Base-by-base conservation (phyloP, 305 asterid species). In the Ajuga reptans region DNA sequence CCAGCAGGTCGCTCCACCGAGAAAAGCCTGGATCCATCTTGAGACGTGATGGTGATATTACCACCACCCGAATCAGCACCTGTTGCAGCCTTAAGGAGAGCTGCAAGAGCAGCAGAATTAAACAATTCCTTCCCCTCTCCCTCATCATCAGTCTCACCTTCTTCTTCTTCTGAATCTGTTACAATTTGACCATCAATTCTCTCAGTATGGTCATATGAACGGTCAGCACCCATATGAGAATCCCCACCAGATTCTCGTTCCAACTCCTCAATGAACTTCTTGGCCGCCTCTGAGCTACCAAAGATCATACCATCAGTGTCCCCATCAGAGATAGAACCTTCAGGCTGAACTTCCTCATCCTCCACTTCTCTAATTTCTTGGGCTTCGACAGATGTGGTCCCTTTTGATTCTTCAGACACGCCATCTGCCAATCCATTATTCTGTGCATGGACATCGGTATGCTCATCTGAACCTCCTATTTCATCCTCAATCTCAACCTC, bases 1-100 rank as follows among this genome's bases (percentile, higher is more conserved):
- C 98, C 98, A 27, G 93, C 96, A n/a, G 98, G 98, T 5, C 95
- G 92, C 82, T 92, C 98, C 18, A 89, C 87, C 2, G 96, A 83
- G 85, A 92, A 92, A 70, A 89, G 96, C 82, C 95, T 85, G n/a
- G 98, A 86, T 39, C 96, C 96, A 64, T 92, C 97, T 78, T 83
- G 96, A 56, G 96, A 84, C 21, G 89, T 84, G 74, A 89, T 83
- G 11, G 89, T 88, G 72, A 89, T 84, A 52, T 71, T 82, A 12
- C 88, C 88, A 68, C 90, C 90, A 52, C 87, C 86, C 1, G 96
- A 47, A 51, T 88, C 96, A 56, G 89, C 83, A 67, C 96, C 94
- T 0, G 92, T 85, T 51, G 97, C 98, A 58, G 96, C 98, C 82
- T 89, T 89, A 79, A 89, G 68, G 45, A 92, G 92, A 41, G 98